These are phyloP conservation scores for Tolypocladium capitatum DNA, from an alignment of 2,329 filamentous ascomycete genomes.

Conservation along the genomic window DNA sequence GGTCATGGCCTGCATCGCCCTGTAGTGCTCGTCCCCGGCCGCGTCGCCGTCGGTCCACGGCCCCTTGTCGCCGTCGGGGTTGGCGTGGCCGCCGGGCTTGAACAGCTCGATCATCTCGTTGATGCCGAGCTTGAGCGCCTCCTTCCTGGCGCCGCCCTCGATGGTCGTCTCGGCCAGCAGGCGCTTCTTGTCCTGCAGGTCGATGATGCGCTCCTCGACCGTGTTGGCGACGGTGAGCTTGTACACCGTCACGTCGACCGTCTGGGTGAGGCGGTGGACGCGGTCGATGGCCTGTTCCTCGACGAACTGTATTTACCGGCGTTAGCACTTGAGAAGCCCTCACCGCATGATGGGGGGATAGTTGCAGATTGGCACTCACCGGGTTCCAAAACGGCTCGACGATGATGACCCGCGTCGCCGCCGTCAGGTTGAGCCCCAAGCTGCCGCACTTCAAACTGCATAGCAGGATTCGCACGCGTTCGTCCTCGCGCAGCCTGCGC, in stretches of 20 bases:
- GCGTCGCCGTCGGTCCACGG: conserved; percentile 5
- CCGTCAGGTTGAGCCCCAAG: conserved; percentile 85
- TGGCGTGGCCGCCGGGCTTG: conserved; percentile 42
- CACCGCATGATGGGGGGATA: background rate
- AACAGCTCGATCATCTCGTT: conserved; percentile 91
- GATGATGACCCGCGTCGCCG: conserved; percentile 84
- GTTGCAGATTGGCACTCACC: conserved; percentile 31
- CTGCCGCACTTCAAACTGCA: conserved; percentile 92
- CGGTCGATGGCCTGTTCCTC: conserved; percentile 98
- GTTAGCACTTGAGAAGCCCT: conserved; percentile 1
- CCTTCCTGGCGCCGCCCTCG: conserved; percentile 63
- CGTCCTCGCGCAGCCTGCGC: conserved; percentile 60
- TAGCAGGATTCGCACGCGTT: conserved; percentile 65
- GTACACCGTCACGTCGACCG: conserved; percentile 86
- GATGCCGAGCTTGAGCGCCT: conserved; percentile 71
- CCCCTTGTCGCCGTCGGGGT: conserved; percentile 16
- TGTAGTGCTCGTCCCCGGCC: conserved; percentile 7
- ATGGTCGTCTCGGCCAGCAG: conserved; percentile 85
- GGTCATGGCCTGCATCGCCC: conserved; percentile 10
- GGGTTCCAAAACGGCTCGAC: conserved; percentile 99
- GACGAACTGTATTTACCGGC: conserved; percentile 52
- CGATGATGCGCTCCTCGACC: conserved; percentile 90
- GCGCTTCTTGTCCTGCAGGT: conserved; percentile 86
- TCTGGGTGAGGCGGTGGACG: conserved; percentile 96
- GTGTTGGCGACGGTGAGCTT: conserved; percentile 77